Evolutionary conservation across 2,329 filamentous ascomycete genomes (phyloP).

Genomic region (Phyllosticta citrichinensis): DNA sequence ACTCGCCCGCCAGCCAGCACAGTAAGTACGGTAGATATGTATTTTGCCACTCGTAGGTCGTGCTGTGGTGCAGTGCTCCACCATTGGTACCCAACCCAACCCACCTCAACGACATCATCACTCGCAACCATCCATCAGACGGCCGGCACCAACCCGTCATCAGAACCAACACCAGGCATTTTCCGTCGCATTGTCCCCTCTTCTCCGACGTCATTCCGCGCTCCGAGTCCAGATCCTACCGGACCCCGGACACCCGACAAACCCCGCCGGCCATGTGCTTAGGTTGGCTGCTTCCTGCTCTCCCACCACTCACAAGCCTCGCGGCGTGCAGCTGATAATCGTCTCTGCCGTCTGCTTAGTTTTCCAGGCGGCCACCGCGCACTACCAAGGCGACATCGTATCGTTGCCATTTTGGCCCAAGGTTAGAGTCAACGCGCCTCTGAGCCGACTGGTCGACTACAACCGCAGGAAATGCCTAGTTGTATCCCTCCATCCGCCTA

Average conservation of each 20-base stretch:
- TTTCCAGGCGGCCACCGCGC: no score
- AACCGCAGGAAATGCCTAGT: no score
- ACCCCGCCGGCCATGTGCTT: neutral
- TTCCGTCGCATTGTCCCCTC: neutral
- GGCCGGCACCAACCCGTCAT: neutral
- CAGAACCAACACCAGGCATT: neutral
- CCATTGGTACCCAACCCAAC: neutral
- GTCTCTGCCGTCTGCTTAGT: neutral
- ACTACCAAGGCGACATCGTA: no score
- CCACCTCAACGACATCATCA: neutral
- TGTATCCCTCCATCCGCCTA: no score
- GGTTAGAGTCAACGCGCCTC: no score
- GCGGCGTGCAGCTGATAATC: neutral
- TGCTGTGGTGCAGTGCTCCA: neutral
- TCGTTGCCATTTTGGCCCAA: no score
- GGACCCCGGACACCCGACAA: neutral
- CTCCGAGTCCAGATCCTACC: neutral
- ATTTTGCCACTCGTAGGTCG: neutral
- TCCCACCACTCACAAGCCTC: neutral
- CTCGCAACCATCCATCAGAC: neutral
- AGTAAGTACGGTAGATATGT: neutral
- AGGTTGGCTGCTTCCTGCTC: no score
- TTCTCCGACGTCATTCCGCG: neutral
- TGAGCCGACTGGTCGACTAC: no score
- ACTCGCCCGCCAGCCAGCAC: neutral